phyloP scores from a whole-genome alignment of 2,329 filamentous ascomycete genomes.

The Dactylellina parvicollis region DNA sequence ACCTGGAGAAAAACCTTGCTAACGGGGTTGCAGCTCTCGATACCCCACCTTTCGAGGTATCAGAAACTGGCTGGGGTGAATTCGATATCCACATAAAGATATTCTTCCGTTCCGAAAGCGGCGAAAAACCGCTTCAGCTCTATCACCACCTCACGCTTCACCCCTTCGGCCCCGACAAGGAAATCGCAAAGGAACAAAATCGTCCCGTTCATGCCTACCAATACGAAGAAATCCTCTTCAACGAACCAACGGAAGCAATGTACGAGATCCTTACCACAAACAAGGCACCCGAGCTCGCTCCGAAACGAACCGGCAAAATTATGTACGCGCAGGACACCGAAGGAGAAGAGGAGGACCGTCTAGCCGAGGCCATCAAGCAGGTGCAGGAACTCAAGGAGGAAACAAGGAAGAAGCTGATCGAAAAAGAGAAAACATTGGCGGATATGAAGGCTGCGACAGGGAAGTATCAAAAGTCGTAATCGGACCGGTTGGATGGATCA shows the following conservation, averaged over 20 bases:
- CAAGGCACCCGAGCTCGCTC: slow-evolving; percentile 52
- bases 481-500: slow-evolving; percentile 1
- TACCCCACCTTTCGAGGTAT: slow-evolving; percentile 80
- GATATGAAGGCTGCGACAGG: slow-evolving; percentile 56
- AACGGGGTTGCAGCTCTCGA: slow-evolving; percentile 69
- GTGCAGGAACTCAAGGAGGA: slow-evolving; percentile 58
- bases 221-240: slow-evolving; percentile 96
- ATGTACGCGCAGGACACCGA: slow-evolving; percentile 58
- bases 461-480: slow-evolving; percentile 44
- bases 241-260: slow-evolving; percentile 92
- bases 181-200: slow-evolving; percentile 66
- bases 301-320: slow-evolving; percentile 53
- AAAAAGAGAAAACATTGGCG: slow-evolving; percentile 57
- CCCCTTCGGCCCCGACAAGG: slow-evolving; percentile 80
- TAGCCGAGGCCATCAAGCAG: slow-evolving; percentile 57
- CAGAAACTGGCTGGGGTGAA: slow-evolving; percentile 96
- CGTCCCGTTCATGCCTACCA: slow-evolving; percentile 75
- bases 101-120: slow-evolving; percentile 86
- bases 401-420: slow-evolving; percentile 56
- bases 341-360: slow-evolving; percentile 57
- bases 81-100: slow-evolving; percentile 96
- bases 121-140: slow-evolving; percentile 93
- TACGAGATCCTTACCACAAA: slow-evolving; percentile 79
- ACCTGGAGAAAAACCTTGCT: neutral
- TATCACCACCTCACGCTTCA: slow-evolving; percentile 93